Conservation (phyloP, 1,284 basidiomycete species). For the Chalciporus sp. region DNA sequence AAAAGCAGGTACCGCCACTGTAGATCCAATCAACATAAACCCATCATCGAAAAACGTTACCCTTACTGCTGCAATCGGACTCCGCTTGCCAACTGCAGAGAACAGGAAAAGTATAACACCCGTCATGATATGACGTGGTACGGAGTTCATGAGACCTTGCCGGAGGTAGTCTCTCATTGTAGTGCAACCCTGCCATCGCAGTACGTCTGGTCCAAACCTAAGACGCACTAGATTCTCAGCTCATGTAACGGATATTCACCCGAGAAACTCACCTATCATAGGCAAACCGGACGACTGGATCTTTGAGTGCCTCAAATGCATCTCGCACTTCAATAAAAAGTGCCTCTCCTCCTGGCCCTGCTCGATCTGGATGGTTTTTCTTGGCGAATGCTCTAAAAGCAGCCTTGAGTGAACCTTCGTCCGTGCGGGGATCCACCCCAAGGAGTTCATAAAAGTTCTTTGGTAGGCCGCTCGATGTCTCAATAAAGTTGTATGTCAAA, state of each 20-base stretch:
- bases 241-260: neutral
- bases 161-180: slow-evolving; percentile 71
- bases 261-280: slow-evolving; percentile 70
- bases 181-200: slow-evolving; percentile 68
- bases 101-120: slow-evolving; percentile 62
- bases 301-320: slow-evolving; percentile 80
- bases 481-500: slow-evolving; percentile 65
- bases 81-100: slow-evolving; percentile 61
- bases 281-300: slow-evolving; percentile 80
- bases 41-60: slow-evolving; percentile 13
- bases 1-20: slow-evolving; percentile 82
- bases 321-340: slow-evolving; percentile 75
- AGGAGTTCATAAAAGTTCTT: slow-evolving; percentile 81
- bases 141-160: slow-evolving; percentile 65
- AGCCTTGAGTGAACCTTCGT: slow-evolving; percentile 65
- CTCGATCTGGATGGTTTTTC: slow-evolving; percentile 78
- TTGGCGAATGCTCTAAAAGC: slow-evolving; percentile 79
- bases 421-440: slow-evolving; percentile 59
- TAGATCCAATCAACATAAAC: slow-evolving; percentile 56
- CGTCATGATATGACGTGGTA: slow-evolving; percentile 75
- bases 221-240: neutral
- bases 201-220: slow-evolving; percentile 76
- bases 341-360: slow-evolving; percentile 62
- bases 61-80: slow-evolving; percentile 69
- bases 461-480: slow-evolving; percentile 54